A percentile compares a stretch with the other conserved stretches of the same genome.
These are phyloP conservation scores for Arabidopsis thaliana DNA, from an alignment of 345 rosid genomes.

Conservation along the genomic window TAIR10.1 NC_003075.7:11626001-11626500, in stretches of 20 bases:
- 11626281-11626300: slow-evolving; percentile 53
- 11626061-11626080: slow-evolving; percentile 68
- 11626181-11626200: slow-evolving; percentile 62
- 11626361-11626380: slow-evolving; percentile 26
- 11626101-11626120: neutral
- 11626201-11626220: slow-evolving; percentile 63
- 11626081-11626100: neutral
- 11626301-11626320: neutral
- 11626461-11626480: slow-evolving; percentile 61
- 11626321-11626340: neutral
- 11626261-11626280: slow-evolving; percentile 90
- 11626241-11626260: slow-evolving; percentile 67
- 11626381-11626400: slow-evolving; percentile 72
- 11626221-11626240: slow-evolving; percentile 64
- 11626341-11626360: neutral
- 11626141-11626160: neutral
- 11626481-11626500: slow-evolving; percentile 56
- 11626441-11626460: slow-evolving; percentile 70
- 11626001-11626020: slow-evolving; percentile 56
- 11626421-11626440: slow-evolving; percentile 69
- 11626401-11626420: slow-evolving; percentile 68
- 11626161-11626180: slow-evolving; percentile 59
- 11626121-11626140: neutral
- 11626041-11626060: slow-evolving; percentile 66
- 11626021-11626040: slow-evolving; percentile 61